These are phyloP conservation scores for Capniomyces stellatus DNA, from an alignment of 371 early-diverging fungal species.

Conservation along the genomic window DNA sequence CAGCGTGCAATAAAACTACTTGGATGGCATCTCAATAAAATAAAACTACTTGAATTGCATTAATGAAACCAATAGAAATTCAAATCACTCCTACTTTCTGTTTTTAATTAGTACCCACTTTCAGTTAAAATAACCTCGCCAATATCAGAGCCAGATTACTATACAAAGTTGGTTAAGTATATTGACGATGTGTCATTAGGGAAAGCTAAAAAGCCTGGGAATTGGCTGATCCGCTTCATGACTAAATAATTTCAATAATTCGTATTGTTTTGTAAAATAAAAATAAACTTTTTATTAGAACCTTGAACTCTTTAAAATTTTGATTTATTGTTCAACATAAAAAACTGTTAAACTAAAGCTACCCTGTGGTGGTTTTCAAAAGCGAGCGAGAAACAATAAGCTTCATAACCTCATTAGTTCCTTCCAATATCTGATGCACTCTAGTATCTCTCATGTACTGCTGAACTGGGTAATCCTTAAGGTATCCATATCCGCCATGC, in stretches of 20 bases:
- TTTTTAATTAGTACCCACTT: no score
- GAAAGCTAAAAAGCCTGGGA: conserved; percentile 1
- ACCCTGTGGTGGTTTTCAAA: conserved; percentile 10
- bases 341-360: no score
- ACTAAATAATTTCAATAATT: no score
- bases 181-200: neutral
- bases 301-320: no score
- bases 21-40: no score
- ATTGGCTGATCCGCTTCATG: no score
- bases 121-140: neutral
- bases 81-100: no score
- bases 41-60: no score
- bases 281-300: neutral
- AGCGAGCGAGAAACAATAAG: conserved; percentile 28
- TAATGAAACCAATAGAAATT: no score
- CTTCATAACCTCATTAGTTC: conserved; percentile 41
- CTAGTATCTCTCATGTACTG: conserved; percentile 37
- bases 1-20: no score
- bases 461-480: conserved; percentile 37
- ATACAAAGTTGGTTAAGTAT: neutral
- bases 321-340: no score
- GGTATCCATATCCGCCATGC: conserved; percentile 42
- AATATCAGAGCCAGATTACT: neutral
- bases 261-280: no score
- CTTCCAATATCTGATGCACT: conserved; percentile 41